These are phyloP conservation scores for Cercophora newfieldiana DNA, from an alignment of 495 filamentous ascomycete species.

Conservation along the genomic window DNA sequence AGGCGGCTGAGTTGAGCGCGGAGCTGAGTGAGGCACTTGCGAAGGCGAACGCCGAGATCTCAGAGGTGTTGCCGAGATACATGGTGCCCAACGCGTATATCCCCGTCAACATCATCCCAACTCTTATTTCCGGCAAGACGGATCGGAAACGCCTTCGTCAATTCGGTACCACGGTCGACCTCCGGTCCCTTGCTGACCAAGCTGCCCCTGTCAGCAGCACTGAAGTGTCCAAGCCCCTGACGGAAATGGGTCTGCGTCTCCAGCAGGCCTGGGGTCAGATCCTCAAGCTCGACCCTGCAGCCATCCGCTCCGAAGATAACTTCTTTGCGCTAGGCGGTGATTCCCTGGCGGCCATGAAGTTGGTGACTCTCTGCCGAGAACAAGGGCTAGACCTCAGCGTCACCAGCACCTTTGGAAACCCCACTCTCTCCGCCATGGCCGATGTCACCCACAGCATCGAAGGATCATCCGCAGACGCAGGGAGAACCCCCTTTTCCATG, in stretches of 20 bases:
- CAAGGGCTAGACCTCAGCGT: constrained; percentile 26
- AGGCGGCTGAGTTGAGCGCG: not conserved
- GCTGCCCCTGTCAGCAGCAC: not conserved
- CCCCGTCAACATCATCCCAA: constrained; percentile 34
- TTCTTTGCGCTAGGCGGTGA: constrained; percentile 37
- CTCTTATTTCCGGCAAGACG: constrained; percentile 50
- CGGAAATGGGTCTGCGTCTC: not conserved
- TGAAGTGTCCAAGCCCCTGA: not conserved
- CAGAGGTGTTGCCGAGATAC: constrained; percentile 49
- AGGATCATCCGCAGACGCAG: not conserved
- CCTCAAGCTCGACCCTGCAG: constrained; percentile 13
- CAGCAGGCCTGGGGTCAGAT: constrained; percentile 18
- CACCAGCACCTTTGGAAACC: constrained; percentile 22
- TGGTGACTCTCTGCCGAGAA: constrained; percentile 25
- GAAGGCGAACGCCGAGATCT: constrained; percentile 17
- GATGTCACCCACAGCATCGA: not conserved
- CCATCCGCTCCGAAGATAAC: constrained; percentile 26
- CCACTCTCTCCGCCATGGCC: constrained; percentile 27
- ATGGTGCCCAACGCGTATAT: constrained; percentile 55
- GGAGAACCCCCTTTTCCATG: constrained; percentile 20
- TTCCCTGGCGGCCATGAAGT: constrained; percentile 35
- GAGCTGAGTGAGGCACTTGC: constrained; percentile 9
- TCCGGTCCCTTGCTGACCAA: constrained; percentile 12
- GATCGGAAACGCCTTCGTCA: constrained; percentile 47
- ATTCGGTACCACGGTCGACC: constrained; percentile 23